Evolutionary conservation across 2,329 filamentous ascomycete species (phyloP).

Genomic region (Cryphonectria naterciae): DNA sequence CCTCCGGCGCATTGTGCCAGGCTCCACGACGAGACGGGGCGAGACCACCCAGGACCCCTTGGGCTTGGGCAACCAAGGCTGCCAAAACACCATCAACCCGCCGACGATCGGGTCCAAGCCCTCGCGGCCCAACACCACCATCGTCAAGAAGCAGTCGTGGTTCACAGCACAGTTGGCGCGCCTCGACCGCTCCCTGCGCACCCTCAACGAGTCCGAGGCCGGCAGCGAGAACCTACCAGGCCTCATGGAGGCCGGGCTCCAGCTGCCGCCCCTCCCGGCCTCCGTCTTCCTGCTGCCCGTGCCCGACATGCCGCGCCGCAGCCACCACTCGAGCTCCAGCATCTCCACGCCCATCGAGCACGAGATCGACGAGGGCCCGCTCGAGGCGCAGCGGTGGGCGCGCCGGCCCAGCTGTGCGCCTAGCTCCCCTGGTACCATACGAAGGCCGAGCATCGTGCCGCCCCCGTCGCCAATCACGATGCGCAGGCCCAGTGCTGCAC

Average conservation of each 20-base stretch:
- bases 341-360: slow-evolving; percentile 22
- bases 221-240: background rate
- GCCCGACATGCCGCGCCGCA: slow-evolving; percentile 14
- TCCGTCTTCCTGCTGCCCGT: slow-evolving; percentile 11
- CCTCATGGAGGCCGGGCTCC: slow-evolving; percentile 1
- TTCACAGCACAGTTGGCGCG: slow-evolving; percentile 26
- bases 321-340: slow-evolving; percentile 21
- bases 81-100: slow-evolving; percentile 12
- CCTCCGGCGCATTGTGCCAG: slow-evolving; percentile 34
- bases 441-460: background rate
- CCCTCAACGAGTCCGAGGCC: slow-evolving; percentile 20
- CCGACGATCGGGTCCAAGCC: slow-evolving; percentile 27
- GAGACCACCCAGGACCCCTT: slow-evolving; percentile 7
- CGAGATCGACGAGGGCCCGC: slow-evolving; percentile 18
- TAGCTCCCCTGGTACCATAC: slow-evolving; percentile 4
- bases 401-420: slow-evolving; percentile 10
- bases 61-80: background rate
- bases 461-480: background rate
- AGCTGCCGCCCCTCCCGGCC: slow-evolving; percentile 10
- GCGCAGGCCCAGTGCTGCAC: slow-evolving; percentile 7
- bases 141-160: slow-evolving; percentile 26
- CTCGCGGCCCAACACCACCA: slow-evolving; percentile 2
- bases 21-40: slow-evolving; percentile 3
- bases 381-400: slow-evolving; percentile 16
- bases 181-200: slow-evolving; percentile 23